Conservation (phyloP, 768 basidiomycete genomes). For the Mycena galopus region DNA sequence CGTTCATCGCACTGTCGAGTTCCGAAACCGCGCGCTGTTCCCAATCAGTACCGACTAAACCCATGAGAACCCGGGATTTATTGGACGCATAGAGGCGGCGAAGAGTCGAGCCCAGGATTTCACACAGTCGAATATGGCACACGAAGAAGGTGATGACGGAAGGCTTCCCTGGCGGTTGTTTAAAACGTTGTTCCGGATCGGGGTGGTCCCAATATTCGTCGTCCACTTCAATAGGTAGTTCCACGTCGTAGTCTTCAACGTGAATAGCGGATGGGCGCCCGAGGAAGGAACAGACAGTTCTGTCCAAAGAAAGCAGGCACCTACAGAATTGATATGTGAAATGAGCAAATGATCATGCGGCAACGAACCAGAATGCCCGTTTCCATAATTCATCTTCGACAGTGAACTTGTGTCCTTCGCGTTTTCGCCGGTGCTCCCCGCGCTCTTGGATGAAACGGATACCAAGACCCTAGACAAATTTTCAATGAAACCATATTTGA, state of each 20-base stretch:
- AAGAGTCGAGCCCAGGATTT: slow-evolving; percentile 72
- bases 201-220: slow-evolving; percentile 62
- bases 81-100: slow-evolving; percentile 68
- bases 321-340: slow-evolving; percentile 27
- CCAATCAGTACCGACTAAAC: slow-evolving; percentile 66
- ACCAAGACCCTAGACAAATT: slow-evolving; percentile 55
- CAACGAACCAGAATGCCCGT: slow-evolving; percentile 65
- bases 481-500: neutral
- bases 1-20: slow-evolving; percentile 70
- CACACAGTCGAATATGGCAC: slow-evolving; percentile 66
- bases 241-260: slow-evolving; percentile 81
- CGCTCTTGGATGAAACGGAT: slow-evolving; percentile 74
- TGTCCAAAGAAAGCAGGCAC: slow-evolving; percentile 50
- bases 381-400: slow-evolving; percentile 73
- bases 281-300: slow-evolving; percentile 58
- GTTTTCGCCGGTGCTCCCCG: slow-evolving; percentile 68
- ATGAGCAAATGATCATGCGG: neutral
- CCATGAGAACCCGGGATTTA: slow-evolving; percentile 55
- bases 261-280: slow-evolving; percentile 78
- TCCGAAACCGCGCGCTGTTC: slow-evolving; percentile 69
- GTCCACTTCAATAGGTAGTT: slow-evolving; percentile 72
- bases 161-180: slow-evolving; percentile 74
- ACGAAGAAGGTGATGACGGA: slow-evolving; percentile 67
- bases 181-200: slow-evolving; percentile 63
- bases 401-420: slow-evolving; percentile 47